Conservation (phyloP, 2,329 filamentous ascomycete species). For the Penicillium sp. region DNA sequence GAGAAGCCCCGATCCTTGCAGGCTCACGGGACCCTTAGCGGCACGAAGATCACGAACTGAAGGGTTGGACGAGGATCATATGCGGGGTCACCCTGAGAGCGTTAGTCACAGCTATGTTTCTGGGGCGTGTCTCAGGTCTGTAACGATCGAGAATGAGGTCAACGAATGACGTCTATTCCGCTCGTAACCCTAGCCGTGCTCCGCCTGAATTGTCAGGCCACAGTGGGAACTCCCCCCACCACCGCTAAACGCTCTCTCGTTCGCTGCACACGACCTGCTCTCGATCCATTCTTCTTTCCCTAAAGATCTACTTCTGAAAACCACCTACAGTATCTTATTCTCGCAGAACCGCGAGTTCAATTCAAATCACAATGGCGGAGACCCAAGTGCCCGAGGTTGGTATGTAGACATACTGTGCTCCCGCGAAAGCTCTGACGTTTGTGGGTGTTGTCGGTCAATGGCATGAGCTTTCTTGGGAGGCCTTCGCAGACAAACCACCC, state of each 20-base stretch:
- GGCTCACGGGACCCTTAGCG: neutral
- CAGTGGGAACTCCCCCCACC: constrained; percentile 24
- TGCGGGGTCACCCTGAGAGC: constrained; percentile 1
- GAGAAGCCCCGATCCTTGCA: constrained; percentile 1
- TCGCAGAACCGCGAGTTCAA: constrained; percentile 26
- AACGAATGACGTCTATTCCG: constrained; percentile 21
- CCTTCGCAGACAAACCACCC: neutral
- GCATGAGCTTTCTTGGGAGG: constrained; percentile 23
- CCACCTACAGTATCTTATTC: constrained; percentile 16
- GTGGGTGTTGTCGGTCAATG: constrained; percentile 26
- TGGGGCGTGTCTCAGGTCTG: neutral
- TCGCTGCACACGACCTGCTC: constrained; percentile 31
- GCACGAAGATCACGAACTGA: neutral
- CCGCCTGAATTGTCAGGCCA: constrained; percentile 19
- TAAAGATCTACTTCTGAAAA: constrained; percentile 18
- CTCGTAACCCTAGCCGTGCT: constrained; percentile 20
- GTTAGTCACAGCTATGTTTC: neutral
- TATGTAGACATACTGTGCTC: constrained; percentile 33
- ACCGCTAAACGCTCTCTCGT: constrained; percentile 23
- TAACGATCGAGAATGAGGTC: neutral
- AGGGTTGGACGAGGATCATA: neutral
- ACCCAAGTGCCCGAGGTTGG: constrained; percentile 41
- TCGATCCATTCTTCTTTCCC: constrained; percentile 25
- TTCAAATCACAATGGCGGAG: constrained; percentile 39
- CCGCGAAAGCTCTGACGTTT: constrained; percentile 34